Base-by-base conservation (phyloP, 2,329 filamentous ascomycete genomes). In the Alternaria ethzedia region DNA sequence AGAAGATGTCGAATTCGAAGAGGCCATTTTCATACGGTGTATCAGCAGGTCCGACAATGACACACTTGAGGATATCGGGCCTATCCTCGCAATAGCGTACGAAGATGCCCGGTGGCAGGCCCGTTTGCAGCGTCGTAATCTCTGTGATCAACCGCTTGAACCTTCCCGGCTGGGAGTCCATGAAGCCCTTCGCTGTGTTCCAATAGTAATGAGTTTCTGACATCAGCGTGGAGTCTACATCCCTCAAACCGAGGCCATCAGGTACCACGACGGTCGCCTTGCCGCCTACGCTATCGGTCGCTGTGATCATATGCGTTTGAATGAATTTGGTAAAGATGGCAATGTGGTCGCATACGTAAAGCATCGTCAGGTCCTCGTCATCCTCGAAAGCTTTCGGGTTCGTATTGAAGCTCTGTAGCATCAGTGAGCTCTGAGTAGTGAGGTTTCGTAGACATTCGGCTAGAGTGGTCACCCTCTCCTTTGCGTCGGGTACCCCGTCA, bases 1-100 rank as follows among this genome's bases (percentile, higher is more conserved):
- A 85, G 32, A 81, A 82, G 30, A 87, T 67, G 67, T 87, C 85
- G 61, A 88, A 88, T 66, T 87, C 85, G 67, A 86, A 87, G 4
- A 87, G 69, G 0, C 86, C 86, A 45, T 84, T 78, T 65, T 85
- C 85, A 70, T 88, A 87, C 13, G 86, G 86, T 7, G 85, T 87
- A 13, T 75, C 83, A 5, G 68, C 67, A 0, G 86, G 84, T 0
- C 86, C 86, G 20, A 84, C 75, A 51, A 88, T 85, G 23, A 86
- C 59, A 20, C 81, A 72, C 69, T 86, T 86, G 74, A 87, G 81
- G n/a, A 84, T 64, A 65, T 87, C 85, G 1, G 83, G 78, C 1
- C 85, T 79, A 9, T 79, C 80, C 11, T 78, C 71, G 13, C 80
- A 82, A 59, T 86, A 80, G 9, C 82, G 80, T 20, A 87, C 80